These are phyloP conservation scores for Fusarium buxicola DNA, from an alignment of 2,329 filamentous ascomycete genomes.

Conservation along the genomic window DNA sequence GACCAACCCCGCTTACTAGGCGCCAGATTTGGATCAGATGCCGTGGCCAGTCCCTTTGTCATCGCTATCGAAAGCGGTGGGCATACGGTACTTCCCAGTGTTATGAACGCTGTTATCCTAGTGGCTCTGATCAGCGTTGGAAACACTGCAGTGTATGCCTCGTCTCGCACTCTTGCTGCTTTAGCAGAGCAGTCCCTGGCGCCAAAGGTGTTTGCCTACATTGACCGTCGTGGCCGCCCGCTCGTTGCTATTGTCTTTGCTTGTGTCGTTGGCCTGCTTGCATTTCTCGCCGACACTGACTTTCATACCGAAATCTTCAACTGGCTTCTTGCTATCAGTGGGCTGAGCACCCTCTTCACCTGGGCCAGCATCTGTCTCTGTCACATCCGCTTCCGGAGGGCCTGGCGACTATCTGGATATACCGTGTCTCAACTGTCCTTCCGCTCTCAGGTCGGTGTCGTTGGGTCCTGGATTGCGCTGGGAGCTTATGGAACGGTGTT, in stretches of 20 bases:
- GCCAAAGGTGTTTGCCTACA: constrained; percentile 79
- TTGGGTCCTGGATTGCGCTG: constrained; percentile 88
- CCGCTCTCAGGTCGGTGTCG: constrained; percentile 78
- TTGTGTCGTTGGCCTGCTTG: constrained; percentile 75
- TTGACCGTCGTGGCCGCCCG: constrained; percentile 83
- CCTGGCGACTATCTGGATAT: constrained; percentile 76
- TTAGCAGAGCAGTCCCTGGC: constrained; percentile 77
- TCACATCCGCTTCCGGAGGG: constrained; percentile 88
- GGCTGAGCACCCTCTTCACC: constrained; percentile 78
- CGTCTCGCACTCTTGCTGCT: constrained; percentile 67
- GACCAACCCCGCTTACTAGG: constrained; percentile 71
- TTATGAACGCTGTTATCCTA: constrained; percentile 96
- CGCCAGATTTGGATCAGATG: constrained; percentile 66
- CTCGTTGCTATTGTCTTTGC: constrained; percentile 77
- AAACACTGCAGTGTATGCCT: constrained; percentile 90
- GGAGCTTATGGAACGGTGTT: constrained; percentile 81
- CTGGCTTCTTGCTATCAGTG: constrained; percentile 84
- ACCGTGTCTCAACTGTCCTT: constrained; percentile 82
- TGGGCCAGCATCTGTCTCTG: constrained; percentile 86
- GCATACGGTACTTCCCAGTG: constrained; percentile 80
- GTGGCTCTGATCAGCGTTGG: constrained; percentile 92
- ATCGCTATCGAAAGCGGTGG: constrained; percentile 88
- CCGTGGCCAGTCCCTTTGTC: constrained; percentile 89
- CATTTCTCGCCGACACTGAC: constrained; percentile 76
- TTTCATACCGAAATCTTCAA: constrained; percentile 74